Conservation (phyloP, 2,329 filamentous ascomycete genomes). For the Ceratocystis huliohia region DNA sequence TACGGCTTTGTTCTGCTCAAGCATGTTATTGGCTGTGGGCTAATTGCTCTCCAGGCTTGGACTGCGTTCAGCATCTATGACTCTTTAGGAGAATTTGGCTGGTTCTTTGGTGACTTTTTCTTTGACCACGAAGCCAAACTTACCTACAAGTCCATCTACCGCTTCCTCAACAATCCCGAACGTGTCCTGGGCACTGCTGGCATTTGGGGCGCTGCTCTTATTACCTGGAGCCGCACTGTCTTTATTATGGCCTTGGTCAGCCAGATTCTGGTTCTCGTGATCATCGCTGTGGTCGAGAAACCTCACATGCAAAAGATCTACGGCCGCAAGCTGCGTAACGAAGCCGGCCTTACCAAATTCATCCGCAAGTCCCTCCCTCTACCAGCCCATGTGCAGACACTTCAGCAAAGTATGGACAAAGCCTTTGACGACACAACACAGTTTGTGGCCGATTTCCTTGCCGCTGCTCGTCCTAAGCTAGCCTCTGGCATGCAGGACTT, state of each 20-base stretch:
- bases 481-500: conserved; percentile 76
- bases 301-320: conserved; percentile 99
- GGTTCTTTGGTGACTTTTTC: conserved; percentile 99
- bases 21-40: conserved; percentile 68
- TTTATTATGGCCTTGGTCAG: conserved; percentile 77
- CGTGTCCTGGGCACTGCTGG: conserved; percentile 85
- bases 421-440: conserved; percentile 77
- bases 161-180: conserved; percentile 95
- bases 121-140: conserved; percentile 79
- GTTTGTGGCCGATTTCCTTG: conserved; percentile 82
- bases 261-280: conserved; percentile 71
- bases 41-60: conserved; percentile 84
- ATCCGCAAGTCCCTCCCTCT: conserved; percentile 75
- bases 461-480: conserved; percentile 72
- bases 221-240: conserved; percentile 78
- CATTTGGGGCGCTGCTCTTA: conserved; percentile 88
- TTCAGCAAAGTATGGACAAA: conserved; percentile 76
- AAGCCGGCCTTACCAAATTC: conserved; percentile 85
- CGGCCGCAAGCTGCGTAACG: conserved; percentile 65
- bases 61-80: conserved; percentile 88
- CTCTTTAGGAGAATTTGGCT: conserved; percentile 91
- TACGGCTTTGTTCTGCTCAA: conserved; percentile 76
- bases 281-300: conserved; percentile 86
- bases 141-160: conserved; percentile 94
- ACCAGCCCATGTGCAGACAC: conserved; percentile 54